A percentile compares a stretch with the other conserved stretches of the same genome.
Evolutionary conservation across 768 basidiomycete genomes (phyloP).

Genomic region (Kwoniella sp.): DNA sequence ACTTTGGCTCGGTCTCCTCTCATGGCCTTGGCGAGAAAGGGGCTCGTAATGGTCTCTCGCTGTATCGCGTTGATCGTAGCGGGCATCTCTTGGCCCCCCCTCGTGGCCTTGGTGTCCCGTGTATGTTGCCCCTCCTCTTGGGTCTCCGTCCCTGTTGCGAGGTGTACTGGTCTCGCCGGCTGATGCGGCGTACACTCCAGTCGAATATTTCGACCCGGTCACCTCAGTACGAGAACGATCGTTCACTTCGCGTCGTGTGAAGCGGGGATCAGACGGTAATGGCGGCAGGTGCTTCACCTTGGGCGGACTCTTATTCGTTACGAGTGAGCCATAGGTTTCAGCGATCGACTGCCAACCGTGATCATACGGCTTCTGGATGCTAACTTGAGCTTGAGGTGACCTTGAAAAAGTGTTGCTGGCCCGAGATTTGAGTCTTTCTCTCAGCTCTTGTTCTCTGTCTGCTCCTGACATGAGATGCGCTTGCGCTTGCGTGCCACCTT

Average conservation of each 20-base stretch:
- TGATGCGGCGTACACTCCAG: neutral
- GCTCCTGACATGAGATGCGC: neutral
- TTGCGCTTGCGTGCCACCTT: neutral
- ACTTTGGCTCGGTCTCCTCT: neutral
- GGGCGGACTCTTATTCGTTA: neutral
- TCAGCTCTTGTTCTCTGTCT: constrained; percentile 16
- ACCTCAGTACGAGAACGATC: neutral
- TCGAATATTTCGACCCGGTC: neutral
- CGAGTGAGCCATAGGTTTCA: neutral
- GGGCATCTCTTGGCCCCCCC: too few species aligned
- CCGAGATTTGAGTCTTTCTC: constrained; percentile 14
- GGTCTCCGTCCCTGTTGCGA: too few species aligned
- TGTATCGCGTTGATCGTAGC: too few species aligned
- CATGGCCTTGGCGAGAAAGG: neutral
- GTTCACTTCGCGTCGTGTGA: constrained; percentile 4
- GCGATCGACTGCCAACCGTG: neutral
- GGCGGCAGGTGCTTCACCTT: constrained; percentile 1
- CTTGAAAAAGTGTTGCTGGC: neutral
- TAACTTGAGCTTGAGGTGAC: neutral
- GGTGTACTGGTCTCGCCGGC: neutral
- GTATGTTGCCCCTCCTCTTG: neutral
- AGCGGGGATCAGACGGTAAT: constrained; percentile 11
- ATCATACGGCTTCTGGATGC: neutral
- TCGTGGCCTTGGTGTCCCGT: too few species aligned
- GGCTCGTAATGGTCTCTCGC: neutral